Evolutionary conservation across 345 rosid genomes (phyloP), one percentile per base, ranked within the genome.

Genomic region (Trapa bicornis): DNA sequence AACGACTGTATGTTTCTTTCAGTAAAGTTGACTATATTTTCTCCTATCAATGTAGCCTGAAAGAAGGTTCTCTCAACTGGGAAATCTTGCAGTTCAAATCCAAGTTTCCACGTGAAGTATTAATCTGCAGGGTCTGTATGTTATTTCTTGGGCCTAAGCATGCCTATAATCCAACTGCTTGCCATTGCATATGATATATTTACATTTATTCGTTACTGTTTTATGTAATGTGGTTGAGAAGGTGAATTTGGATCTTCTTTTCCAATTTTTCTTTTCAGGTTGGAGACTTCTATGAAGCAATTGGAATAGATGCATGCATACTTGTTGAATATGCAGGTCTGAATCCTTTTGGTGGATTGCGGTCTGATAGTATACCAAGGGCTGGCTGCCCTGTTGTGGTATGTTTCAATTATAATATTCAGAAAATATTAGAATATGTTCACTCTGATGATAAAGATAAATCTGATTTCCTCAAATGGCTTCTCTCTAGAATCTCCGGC

Each of bases 371-470:
- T 69, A 74, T 87, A 73, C 98, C 98, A 11, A 87, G 83, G 81
- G 98, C 98, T 79, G 98, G 98, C 67, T 93, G 98, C 75, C 98
- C 98, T 68, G 81, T 90, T 29, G 79, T 90, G 97, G 98, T 93
- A 88, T 67, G 22, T 62, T 39, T 67, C 72, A 54, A 70, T 67
- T 60, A 22, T 63, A 22, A 50, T 48, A 45, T 47, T 41, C 39
- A 54, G 22, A n/a, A n/a, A 54, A 54, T 7, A 33, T 29, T 58
- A 8, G 0, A 4, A 41, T 58, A 16, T 0, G 7, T 5, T 0
- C 15, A 35, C 63, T n/a, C 58, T 64, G 41, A 22, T 33, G 39
- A 60, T 45, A 64, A 64, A 9, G 5, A 5, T n/a, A 6, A 12
- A 36, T 54, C 0, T 54, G 60, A 33, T 11, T 54, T 53, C 54